Conservation (phyloP, 73 alveolate genomes). For the Effrenium voratum region DNA sequence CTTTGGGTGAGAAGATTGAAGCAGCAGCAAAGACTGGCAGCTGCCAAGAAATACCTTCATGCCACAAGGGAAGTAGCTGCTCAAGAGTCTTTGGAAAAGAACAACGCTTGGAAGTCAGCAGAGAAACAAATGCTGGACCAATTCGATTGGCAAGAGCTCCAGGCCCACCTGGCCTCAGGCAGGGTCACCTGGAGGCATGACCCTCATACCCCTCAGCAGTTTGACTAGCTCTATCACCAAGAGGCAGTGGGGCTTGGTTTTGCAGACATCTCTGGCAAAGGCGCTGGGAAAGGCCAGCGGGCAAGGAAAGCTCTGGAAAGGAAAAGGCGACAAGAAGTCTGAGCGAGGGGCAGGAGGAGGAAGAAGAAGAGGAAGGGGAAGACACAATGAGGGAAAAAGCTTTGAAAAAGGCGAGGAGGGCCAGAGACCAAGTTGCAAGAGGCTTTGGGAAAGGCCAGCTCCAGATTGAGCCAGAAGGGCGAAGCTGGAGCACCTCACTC, state of each 20-base stretch:
- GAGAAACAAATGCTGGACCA: background rate
- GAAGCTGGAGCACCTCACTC: background rate
- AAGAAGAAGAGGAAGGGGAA: background rate
- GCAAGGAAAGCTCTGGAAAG: background rate
- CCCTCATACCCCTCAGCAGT: too few species aligned
- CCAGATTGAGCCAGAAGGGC: slow-evolving; percentile 15
- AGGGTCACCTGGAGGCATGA: too few species aligned
- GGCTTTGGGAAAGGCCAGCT: slow-evolving; percentile 45
- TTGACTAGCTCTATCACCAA: too few species aligned
- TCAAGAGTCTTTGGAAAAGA: too few species aligned
- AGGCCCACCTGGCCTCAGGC: too few species aligned
- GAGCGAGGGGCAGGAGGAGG: background rate
- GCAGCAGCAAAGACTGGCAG: too few species aligned
- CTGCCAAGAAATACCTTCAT: too few species aligned
- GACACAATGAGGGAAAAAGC: background rate
- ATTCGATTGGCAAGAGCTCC: too few species aligned
- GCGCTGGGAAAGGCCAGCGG: background rate
- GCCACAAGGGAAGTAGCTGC: too few species aligned
- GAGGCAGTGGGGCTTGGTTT: too few species aligned
- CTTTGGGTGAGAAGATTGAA: too few species aligned
- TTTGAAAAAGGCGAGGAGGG: slow-evolving; percentile 32
- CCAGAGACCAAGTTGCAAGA: slow-evolving; percentile 9
- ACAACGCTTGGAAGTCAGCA: too few species aligned
- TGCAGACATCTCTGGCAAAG: background rate
- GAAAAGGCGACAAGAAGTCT: background rate